A percentile compares a stretch with the other conserved stretches of the same genome.
Evolutionary conservation across 73 alveolate species (phyloP).

Genomic region (Blepharisma japonicum): DNA sequence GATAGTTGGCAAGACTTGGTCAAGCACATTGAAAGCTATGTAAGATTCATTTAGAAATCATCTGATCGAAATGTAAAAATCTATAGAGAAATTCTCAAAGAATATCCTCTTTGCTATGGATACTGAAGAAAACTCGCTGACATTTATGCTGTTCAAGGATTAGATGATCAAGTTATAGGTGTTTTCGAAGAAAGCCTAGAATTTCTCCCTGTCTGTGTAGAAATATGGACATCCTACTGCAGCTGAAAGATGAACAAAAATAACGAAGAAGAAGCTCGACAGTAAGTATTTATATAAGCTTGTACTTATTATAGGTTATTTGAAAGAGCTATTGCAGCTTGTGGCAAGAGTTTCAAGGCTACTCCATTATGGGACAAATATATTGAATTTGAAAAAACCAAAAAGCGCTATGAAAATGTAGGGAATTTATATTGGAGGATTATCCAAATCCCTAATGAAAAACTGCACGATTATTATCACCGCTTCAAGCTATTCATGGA

Average conservation of each 20-base stretch:
- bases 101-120: constrained; percentile 30
- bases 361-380: constrained; percentile 18
- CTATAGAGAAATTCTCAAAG: constrained; percentile 18
- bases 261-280: constrained; percentile 26
- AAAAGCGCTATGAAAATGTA: constrained; percentile 20
- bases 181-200: constrained; percentile 17
- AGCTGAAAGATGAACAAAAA: constrained; percentile 13
- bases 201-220: constrained; percentile 19
- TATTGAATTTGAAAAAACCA: constrained; percentile 27
- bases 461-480: constrained; percentile 16
- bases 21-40: constrained; percentile 31
- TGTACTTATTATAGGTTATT: constrained; percentile 2
- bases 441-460: constrained; percentile 28
- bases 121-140: constrained; percentile 31
- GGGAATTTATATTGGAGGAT: constrained; percentile 23
- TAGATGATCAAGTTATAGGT: background rate
- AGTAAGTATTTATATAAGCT: background rate
- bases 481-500: constrained; percentile 28
- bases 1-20: constrained; percentile 23
- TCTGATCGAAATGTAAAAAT: background rate
- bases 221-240: constrained; percentile 27
- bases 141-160: constrained; percentile 5
- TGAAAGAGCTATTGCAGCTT: constrained; percentile 25
- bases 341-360: constrained; percentile 22
- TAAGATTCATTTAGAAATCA: constrained; percentile 22